Percentiles rank a stretch among this genome's conserved stretches.
Conservation (phyloP, 2,329 filamentous ascomycete genomes). For the Clonostachys rhizophaga region DNA sequence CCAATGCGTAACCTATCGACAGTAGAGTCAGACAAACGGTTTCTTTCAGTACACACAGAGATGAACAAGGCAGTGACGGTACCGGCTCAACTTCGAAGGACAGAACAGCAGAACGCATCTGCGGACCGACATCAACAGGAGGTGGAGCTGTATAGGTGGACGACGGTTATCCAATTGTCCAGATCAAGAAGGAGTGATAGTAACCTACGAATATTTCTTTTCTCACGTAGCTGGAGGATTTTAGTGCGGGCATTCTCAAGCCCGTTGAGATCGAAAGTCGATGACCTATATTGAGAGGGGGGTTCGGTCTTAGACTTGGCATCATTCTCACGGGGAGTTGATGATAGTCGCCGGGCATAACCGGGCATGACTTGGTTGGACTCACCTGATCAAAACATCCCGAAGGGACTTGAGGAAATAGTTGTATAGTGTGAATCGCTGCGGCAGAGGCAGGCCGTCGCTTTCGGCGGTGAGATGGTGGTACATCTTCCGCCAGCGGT, state of each 20-base stretch:
- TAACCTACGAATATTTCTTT: constrained; percentile 45
- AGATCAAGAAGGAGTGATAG: constrained; percentile 1
- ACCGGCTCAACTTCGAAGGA: constrained; percentile 11
- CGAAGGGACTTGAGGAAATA: constrained; percentile 44
- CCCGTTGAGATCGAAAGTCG: constrained; percentile 49
- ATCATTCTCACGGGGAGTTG: neutral
- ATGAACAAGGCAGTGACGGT: constrained; percentile 1
- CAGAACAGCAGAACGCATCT: constrained; percentile 23
- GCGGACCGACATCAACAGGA: constrained; percentile 21
- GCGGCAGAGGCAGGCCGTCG: constrained; percentile 42
- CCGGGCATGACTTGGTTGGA: neutral
- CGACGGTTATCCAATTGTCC: too few species aligned
- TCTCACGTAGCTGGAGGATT: constrained; percentile 46
- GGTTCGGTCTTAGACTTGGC: too few species aligned
- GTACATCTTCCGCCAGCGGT: constrained; percentile 56
- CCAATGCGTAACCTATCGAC: constrained; percentile 48
- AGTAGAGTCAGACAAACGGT: neutral
- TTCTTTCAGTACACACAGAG: constrained; percentile 3
- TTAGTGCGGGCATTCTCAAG: constrained; percentile 43
- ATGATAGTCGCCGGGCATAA: too few species aligned
- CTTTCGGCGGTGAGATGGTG: constrained; percentile 49
- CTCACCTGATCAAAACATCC: constrained; percentile 46
- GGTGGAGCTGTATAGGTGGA: constrained; percentile 21
- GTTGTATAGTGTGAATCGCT: constrained; percentile 52
- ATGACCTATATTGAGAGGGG: constrained; percentile 18